phyloP scores from a whole-genome alignment of 75 land plant species.

The Cupressus sempervirens region DNA sequence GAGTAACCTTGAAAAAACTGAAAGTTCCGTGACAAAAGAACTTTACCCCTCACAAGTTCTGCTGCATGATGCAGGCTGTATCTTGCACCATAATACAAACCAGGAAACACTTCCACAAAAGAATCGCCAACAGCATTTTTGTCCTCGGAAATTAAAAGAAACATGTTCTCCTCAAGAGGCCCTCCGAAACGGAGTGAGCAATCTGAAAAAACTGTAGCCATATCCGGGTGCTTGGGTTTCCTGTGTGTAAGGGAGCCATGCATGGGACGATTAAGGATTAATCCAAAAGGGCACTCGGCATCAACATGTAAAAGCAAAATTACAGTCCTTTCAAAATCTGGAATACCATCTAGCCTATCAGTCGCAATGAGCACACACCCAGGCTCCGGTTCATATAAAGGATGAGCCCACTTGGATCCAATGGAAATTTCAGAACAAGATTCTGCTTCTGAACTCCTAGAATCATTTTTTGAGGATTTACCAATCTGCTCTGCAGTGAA shows the following conservation, averaged over 20 bases:
- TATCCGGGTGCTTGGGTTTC: conserved; percentile 35
- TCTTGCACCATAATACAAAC: conserved; percentile 61
- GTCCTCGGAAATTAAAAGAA: conserved; percentile 39
- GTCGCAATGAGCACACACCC: conserved; percentile 85
- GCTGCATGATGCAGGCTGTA: conserved; percentile 75
- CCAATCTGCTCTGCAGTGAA: conserved; percentile 32
- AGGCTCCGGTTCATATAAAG: conserved; percentile 61
- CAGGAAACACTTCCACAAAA: conserved; percentile 76
- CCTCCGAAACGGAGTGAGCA: conserved; percentile 69
- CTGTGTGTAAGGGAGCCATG: conserved; percentile 69
- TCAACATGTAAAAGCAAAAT: conserved; percentile 55
- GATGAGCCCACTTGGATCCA: conserved; percentile 68
- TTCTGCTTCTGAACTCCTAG: conserved; percentile 8
- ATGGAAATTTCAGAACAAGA: neutral
- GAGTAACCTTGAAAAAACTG: conserved; percentile 76
- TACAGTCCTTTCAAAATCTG: conserved; percentile 74
- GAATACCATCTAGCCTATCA: conserved; percentile 70
- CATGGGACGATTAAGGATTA: conserved; percentile 78
- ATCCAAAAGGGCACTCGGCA: conserved; percentile 58
- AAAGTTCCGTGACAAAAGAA: conserved; percentile 45
- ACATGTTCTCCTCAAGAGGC: conserved; percentile 62
- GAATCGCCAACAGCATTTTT: conserved; percentile 39
- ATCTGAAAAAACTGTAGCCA: conserved; percentile 52
- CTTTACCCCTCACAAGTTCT: conserved; percentile 62
- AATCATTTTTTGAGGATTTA: neutral